Base-by-base conservation (phyloP, 2,329 filamentous ascomycete species). In the Diaporthe ilicicola region DNA sequence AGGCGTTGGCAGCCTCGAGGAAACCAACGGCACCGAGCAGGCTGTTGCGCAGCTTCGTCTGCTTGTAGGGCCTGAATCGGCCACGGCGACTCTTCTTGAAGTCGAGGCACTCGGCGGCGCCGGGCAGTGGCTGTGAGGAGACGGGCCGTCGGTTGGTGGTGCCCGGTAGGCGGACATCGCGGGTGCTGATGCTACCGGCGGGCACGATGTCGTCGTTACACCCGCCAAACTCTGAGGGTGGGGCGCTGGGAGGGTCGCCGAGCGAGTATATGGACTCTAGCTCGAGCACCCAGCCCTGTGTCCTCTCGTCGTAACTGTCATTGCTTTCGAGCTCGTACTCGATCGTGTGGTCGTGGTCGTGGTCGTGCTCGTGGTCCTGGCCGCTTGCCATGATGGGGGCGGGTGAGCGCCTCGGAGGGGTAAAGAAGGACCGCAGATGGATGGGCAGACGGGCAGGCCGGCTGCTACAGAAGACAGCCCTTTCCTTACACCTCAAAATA, bases 1-100 rank as follows among this genome's bases (percentile, higher is more conserved):
- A 83, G 0, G 86, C 86, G 74, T 89, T 89, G 67, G 85, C 85
- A 2, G 88, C 80, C 72, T 89, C 87, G 22, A 89, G 83, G 59
- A 85, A 85, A 0, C 86, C 88, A 1, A 88, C 81, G 15, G 72
- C 69, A 42, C 61, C 67, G 9, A 76, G 62, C 27, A 75, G 65
- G 68, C 73, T 76, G 72, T 76, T 75, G 13, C 71, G 71, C 9
- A 75, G 68, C 39, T 73, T 74, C 50, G 68, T 70, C 68, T 72
- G 67, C 32, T 46, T 53, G 32, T 56, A 32, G 13, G 71, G 62
- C 42, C 4, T 54, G 61, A 72, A 62, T 4, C 50, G 62, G 50
- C 71, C 71, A 15, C 27, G 15, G 24, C 48, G 62, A 1, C 54
- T 70, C 48, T 53, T 67, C 9, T 67, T 51, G 48, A 72, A 70